phyloP scores from a whole-genome alignment of 1,284 basidiomycete species.

The Neonothopanus nambi region DNA sequence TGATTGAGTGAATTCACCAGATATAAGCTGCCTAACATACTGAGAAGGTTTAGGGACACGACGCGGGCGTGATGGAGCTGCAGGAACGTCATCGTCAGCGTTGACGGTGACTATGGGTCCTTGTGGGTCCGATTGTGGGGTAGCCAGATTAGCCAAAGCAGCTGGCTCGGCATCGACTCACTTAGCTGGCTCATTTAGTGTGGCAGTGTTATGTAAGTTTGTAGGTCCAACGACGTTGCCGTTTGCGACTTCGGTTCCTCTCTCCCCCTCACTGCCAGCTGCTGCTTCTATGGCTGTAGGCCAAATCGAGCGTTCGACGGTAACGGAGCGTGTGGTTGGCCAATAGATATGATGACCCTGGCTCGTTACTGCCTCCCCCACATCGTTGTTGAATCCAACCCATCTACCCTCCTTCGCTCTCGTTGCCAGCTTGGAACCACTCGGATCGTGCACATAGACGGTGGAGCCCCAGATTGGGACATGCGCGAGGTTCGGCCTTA shows the following conservation, averaged over 20 bases:
- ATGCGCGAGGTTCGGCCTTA: slow-evolving; percentile 20
- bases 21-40: no score
- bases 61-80: no score
- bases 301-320: not conserved
- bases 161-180: not conserved
- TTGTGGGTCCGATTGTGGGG: no score
- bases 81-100: no score
- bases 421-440: slow-evolving; percentile 22
- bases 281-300: not conserved
- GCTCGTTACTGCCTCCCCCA: slow-evolving; percentile 17
- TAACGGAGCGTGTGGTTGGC: not conserved
- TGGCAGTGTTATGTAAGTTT: not conserved
- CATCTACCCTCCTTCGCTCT: slow-evolving; percentile 24
- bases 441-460: not conserved
- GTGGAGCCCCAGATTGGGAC: slow-evolving; percentile 11
- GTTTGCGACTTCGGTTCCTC: not conserved
- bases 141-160: not conserved
- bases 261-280: not conserved
- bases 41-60: no score
- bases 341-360: slow-evolving; percentile 1
- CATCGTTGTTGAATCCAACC: slow-evolving; percentile 26
- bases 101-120: no score
- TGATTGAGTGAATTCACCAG: no score
- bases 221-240: not conserved
- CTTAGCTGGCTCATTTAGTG: not conserved